Conservation (phyloP, 768 basidiomycete species). For the Vararia minispora region DNA sequence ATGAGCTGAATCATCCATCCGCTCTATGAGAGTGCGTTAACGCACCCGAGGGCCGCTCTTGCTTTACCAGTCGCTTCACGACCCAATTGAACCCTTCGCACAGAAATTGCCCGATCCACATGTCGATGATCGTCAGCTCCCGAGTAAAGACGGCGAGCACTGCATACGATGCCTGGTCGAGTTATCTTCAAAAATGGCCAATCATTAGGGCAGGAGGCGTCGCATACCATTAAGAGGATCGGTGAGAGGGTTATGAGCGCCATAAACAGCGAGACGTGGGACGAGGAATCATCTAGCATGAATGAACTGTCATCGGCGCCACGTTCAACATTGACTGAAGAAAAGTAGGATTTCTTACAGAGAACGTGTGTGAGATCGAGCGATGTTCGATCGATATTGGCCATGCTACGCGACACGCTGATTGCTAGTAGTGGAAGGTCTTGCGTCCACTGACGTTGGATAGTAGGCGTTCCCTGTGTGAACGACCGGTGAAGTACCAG, state of each 20-base stretch:
- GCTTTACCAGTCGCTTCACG: constrained; percentile 55
- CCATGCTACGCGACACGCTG: no score
- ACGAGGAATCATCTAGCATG: constrained; percentile 20
- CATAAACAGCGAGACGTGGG: constrained; percentile 17
- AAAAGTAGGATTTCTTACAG: constrained; percentile 16
- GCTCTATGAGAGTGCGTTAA: background rate
- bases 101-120: constrained; percentile 73
- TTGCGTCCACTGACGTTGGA: no score
- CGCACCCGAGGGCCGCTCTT: constrained; percentile 59
- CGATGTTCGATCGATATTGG: constrained; percentile 7
- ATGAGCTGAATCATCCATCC: constrained; percentile 1
- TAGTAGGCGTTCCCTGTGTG: no score
- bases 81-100: constrained; percentile 63
- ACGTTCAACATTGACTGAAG: background rate
- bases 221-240: constrained; percentile 21
- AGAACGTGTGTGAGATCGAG: constrained; percentile 20
- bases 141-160: constrained; percentile 64
- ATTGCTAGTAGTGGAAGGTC: no score
- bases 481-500: no score
- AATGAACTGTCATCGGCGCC: background rate
- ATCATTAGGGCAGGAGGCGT: background rate
- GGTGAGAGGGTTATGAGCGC: constrained; percentile 24
- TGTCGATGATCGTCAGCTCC: constrained; percentile 67
- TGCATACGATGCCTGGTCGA: constrained; percentile 62
- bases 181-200: background rate